Conservation (phyloP, 768 basidiomycete genomes). For the Astraeus odoratus region DNA sequence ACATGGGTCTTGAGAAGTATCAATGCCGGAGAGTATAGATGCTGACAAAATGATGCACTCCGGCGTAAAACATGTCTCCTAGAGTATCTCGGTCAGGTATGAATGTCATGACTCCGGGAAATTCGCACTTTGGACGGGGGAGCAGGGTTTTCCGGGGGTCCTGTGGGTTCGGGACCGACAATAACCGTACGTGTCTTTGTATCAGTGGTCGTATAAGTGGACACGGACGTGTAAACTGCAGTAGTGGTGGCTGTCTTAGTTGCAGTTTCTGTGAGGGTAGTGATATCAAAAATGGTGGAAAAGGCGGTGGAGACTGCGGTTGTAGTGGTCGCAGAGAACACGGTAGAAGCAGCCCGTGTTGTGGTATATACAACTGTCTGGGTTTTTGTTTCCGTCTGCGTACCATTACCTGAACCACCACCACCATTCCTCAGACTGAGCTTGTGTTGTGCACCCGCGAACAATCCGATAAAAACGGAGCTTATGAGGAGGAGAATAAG, state of each 20-base stretch:
- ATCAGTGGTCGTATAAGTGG: conserved; percentile 33
- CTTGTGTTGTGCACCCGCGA: conserved; percentile 81
- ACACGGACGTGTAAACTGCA: conserved; percentile 29
- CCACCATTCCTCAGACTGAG: conserved; percentile 44
- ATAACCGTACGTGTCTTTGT: conserved; percentile 36
- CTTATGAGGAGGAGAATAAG: conserved; percentile 75
- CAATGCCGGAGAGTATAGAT: conserved; percentile 72
- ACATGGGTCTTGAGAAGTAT: conserved; percentile 83
- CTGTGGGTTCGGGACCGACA: conserved; percentile 32
- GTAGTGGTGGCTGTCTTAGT: conserved; percentile 34
- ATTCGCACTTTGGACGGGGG: conserved; percentile 44
- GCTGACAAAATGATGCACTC: conserved; percentile 83
- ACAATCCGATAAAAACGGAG: conserved; percentile 89
- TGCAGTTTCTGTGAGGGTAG: conserved; percentile 35
- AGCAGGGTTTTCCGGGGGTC: conserved; percentile 51
- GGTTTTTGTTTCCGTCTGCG: conserved; percentile 28
- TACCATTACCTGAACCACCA: conserved; percentile 25
- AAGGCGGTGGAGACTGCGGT: conserved; percentile 29
- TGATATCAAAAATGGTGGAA: conserved; percentile 27
- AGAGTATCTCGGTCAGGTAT: conserved; percentile 6
- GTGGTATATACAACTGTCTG: conserved; percentile 26
- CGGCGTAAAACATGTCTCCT: conserved; percentile 67
- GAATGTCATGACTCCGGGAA: not conserved
- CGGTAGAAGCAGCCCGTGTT: conserved; percentile 23
- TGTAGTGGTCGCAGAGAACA: conserved; percentile 24